Percentiles rank a stretch among this genome's conserved stretches.
Conservation (phyloP, 108 stramenopile genomes). For the Schizochytrium sp. region DNA sequence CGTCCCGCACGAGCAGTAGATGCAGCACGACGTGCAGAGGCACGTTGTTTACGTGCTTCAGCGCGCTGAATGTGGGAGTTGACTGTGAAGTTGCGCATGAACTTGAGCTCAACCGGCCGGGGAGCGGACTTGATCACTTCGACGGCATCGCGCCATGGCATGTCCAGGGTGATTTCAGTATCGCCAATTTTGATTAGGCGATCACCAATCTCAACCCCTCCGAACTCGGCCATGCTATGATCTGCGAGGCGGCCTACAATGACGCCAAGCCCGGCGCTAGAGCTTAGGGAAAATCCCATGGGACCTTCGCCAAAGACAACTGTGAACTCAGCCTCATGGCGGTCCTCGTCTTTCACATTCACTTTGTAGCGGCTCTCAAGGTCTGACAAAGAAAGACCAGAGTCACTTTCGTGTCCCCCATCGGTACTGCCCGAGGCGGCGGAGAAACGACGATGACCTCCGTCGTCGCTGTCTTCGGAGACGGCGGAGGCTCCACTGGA, state of each 20-base stretch:
- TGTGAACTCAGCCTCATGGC: constrained; percentile 48
- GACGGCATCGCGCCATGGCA: constrained; percentile 41
- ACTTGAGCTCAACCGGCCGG: constrained; percentile 32
- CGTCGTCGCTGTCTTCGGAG: neutral
- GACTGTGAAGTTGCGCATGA: constrained; percentile 56
- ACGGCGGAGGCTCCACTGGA: neutral
- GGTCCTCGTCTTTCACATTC: neutral
- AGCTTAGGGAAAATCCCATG: constrained; percentile 57
- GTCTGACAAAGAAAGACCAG: constrained; percentile 39
- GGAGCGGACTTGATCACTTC: constrained; percentile 28
- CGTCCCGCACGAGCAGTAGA: neutral
- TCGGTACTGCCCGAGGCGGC: neutral
- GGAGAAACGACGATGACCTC: neutral
- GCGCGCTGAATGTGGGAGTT: constrained; percentile 16
- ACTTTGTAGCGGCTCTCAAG: constrained; percentile 33
- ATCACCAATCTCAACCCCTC: constrained; percentile 50
- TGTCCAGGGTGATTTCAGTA: neutral
- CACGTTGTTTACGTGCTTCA: constrained; percentile 34
- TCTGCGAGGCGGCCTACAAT: constrained; percentile 42
- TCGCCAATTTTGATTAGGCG: constrained; percentile 17
- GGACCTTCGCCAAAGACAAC: constrained; percentile 19
- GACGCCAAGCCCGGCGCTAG: constrained; percentile 45
- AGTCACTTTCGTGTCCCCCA: neutral
- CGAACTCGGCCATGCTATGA: constrained; percentile 22
- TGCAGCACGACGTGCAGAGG: neutral